Base-by-base conservation (phyloP, 257 asterid species). In the Lavandula angustifolia region DNA sequence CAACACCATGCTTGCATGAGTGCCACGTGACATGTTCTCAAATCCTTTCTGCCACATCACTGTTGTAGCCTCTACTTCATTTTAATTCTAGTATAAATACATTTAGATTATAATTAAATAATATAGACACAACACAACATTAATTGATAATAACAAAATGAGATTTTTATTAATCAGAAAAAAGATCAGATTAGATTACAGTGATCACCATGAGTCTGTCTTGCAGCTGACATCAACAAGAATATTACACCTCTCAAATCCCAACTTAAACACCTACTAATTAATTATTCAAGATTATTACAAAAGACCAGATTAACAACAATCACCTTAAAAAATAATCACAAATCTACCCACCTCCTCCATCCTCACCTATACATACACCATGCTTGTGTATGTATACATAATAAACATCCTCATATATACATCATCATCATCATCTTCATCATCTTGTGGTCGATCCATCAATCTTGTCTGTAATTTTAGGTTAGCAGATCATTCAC, bases 401-500 rank as follows among this genome's bases (percentile, higher is more conserved):
- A 9, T n/a, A n/a, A n/a, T n/a, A n/a, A n/a, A n/a, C n/a, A n/a
- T n/a, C n/a, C n/a, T n/a, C n/a, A n/a, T 64, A 54, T 17, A 9
- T n/a, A 12, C 47, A 71, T 69, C 60, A 49, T 31, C 18, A n/a
- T 62, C 64, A 12, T 46, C 63, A 9, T 12, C 64, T 11, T 59
- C 73, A 5, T 54, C 46, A 48, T 5, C 5, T 37, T 9, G 44
- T 56, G 63, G 47, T 63, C 75, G 64, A 40, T 40, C 42, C 8
- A 7, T 35, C 6, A 4, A 5, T n/a, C 12, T 43, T n/a, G n/a
- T 8, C 1, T 4, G 47, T 40, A 16, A n/a, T 9, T 44, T 80
- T 7, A 91, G 58, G 96, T 92, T 33, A 92, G 79, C n/a, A 92
- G 84, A 82, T 89, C 98, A 73, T 92, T 92, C 43, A 92, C 96